These are phyloP conservation scores for Candida anglica DNA, from an alignment of 805 yeast genomes.

Conservation along the genomic window DNA sequence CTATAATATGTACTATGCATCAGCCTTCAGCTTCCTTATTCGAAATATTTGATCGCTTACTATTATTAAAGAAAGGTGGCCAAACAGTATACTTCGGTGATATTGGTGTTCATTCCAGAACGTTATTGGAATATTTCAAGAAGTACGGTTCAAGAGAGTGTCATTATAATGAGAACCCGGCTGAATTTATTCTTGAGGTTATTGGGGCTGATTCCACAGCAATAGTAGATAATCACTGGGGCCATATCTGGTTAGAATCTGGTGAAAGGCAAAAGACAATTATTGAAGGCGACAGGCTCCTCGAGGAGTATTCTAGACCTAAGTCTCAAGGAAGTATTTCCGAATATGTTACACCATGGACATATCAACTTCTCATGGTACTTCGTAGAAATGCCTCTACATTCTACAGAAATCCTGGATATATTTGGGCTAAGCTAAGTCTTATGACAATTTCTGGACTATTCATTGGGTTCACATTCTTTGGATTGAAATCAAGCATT, in stretches of 20 bases:
- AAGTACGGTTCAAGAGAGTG: slow-evolving; percentile 50
- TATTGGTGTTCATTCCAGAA: slow-evolving; percentile 25
- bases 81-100: slow-evolving; percentile 42
- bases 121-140: slow-evolving; percentile 31
- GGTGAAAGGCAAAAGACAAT: slow-evolving; percentile 11
- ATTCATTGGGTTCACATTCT: slow-evolving; percentile 19
- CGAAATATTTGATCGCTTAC: slow-evolving; percentile 62
- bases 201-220: slow-evolving; percentile 84
- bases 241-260: slow-evolving; percentile 51
- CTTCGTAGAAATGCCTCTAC: slow-evolving; percentile 11
- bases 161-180: slow-evolving; percentile 57
- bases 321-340: slow-evolving; percentile 1
- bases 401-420: slow-evolving; percentile 38
- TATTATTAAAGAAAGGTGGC: slow-evolving; percentile 51
- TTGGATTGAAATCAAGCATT: slow-evolving; percentile 21
- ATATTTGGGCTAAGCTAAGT: slow-evolving; percentile 37
- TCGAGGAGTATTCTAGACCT: slow-evolving; percentile 6
- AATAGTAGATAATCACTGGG: slow-evolving; percentile 55
- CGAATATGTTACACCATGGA: slow-evolving; percentile 14
- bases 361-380: slow-evolving; percentile 15
- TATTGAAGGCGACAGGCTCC: slow-evolving; percentile 8
- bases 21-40: slow-evolving; percentile 72
- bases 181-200: slow-evolving; percentile 68
- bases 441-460: slow-evolving; percentile 51
- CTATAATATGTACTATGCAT: slow-evolving; percentile 72